A percentile compares a stretch with the other conserved stretches of the same genome.
Evolutionary conservation across 331 rosid genomes (phyloP).

Genomic region (Acacia pycnantha): DNA sequence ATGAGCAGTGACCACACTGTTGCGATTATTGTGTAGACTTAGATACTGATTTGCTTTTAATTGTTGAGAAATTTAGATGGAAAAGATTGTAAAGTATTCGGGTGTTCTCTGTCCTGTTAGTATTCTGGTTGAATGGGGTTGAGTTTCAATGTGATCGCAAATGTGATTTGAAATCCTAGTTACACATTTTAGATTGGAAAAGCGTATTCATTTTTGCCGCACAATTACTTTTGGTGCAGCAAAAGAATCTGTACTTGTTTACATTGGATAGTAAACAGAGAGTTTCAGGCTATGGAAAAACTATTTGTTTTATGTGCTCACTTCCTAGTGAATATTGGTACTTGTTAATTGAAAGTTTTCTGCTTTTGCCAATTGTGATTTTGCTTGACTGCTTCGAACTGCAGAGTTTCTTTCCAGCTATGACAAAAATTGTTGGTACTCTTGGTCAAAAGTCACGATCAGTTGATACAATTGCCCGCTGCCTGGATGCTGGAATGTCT

Average conservation of each 20-base stretch:
- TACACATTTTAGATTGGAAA: neutral
- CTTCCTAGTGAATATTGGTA: neutral
- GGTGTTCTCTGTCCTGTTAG: neutral
- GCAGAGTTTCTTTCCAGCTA: constrained; percentile 80
- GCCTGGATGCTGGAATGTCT: constrained; percentile 87
- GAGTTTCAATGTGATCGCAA: neutral
- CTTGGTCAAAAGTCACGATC: constrained; percentile 87
- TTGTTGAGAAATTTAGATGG: constrained; percentile 2
- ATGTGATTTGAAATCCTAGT: neutral
- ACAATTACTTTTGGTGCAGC: neutral
- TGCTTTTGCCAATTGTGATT: constrained; percentile 15
- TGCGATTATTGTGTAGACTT: neutral
- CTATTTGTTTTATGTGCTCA: neutral
- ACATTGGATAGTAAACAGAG: neutral
- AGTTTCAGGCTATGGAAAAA: neutral
- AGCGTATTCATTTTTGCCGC: neutral
- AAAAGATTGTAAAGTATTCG: neutral
- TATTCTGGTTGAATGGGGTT: neutral
- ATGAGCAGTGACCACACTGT: neutral
- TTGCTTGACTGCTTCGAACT: constrained; percentile 28
- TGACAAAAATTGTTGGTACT: constrained; percentile 91
- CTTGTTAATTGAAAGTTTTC: constrained; percentile 5
- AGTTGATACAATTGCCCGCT: constrained; percentile 60
- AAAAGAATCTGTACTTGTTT: neutral
- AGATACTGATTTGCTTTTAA: neutral